Base-by-base conservation (phyloP, 2,329 filamentous ascomycete genomes). In the Ophiostoma triangulosporum region DNA sequence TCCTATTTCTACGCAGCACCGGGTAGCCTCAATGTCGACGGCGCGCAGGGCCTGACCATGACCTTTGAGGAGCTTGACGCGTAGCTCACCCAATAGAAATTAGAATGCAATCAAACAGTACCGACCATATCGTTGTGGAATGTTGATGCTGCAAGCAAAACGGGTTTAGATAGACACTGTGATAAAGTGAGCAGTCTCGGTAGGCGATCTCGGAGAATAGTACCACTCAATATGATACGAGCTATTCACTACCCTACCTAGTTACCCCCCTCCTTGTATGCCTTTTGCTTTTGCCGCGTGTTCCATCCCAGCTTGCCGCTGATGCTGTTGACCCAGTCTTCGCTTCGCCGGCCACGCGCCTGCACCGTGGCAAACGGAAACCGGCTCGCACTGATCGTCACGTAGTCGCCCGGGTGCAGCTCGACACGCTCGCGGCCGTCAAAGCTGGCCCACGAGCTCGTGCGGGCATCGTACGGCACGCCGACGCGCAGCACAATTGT, bases 381-480 rank as follows among this genome's bases (percentile, higher is more conserved):
- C 38, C 87, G 71, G 59, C 83, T 87, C 2, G 87, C 87, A 60
- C 84, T 88, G 57, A 93, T 84, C 1, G 86, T 91, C 5, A 91
- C 86, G 64, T 93, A 93, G 68, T 93, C 87, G 15, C 87, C 87
- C 0, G 86, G 84, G 49, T 70, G 66, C 35, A 93, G 73, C 69
- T 93, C 86, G n/a, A 87, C 70, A 69, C 89, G 81, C 72, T 96
- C 88, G 57, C 89, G 79, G 1, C 93, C 93, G 67, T 98, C 93
- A 65, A 98, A 98, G 67, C 88, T 95, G n/a, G 90, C 93, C 91
- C 93, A 98, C 38, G 86, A 90, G 60, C 81, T 85, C 4, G 88
- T 89, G 50, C 93, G 76, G 8, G 90, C 88, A 66, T 94, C 84
- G 66, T 95, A 97, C 0, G 93, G 93, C n/a, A 97, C 90, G 11